Conservation (phyloP, 305 asterid species). For the Rubia peregrina region DNA sequence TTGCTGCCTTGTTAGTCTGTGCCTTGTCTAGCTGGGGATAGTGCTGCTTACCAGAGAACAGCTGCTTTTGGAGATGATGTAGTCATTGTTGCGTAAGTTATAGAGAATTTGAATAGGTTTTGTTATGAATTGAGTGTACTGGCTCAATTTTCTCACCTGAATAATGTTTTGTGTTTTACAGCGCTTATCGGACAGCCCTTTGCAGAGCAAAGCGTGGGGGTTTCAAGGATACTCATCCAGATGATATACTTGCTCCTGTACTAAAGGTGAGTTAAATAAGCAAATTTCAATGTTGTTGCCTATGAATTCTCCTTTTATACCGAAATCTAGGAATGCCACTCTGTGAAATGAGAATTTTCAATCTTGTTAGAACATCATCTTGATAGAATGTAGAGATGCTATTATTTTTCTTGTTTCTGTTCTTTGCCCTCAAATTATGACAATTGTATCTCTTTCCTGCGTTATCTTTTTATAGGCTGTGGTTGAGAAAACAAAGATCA, state of each 20-base stretch:
- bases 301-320: neutral
- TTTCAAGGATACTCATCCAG: slow-evolving; percentile 79
- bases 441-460: slow-evolving; percentile 4
- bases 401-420: neutral
- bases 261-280: slow-evolving; percentile 50
- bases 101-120: neutral
- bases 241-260: slow-evolving; percentile 85
- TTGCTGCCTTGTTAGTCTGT: slow-evolving; percentile 43
- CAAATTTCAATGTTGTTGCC: neutral
- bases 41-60: slow-evolving; percentile 37
- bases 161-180: slow-evolving; percentile 22
- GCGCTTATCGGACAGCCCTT: slow-evolving; percentile 80
- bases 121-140: neutral
- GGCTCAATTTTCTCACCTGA: neutral
- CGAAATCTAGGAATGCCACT: neutral
- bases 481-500: slow-evolving; percentile 57
- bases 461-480: slow-evolving; percentile 41
- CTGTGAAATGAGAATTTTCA: neutral
- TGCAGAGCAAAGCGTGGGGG: slow-evolving; percentile 87
- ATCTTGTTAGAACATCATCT: neutral
- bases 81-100: slow-evolving; percentile 81
- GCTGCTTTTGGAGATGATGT: slow-evolving; percentile 71
- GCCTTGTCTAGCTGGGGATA: slow-evolving; percentile 45
- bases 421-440: neutral
- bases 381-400: too few relatives aligned